phyloP scores from a whole-genome alignment of 768 basidiomycete genomes.

The Boletus barrowsii region DNA sequence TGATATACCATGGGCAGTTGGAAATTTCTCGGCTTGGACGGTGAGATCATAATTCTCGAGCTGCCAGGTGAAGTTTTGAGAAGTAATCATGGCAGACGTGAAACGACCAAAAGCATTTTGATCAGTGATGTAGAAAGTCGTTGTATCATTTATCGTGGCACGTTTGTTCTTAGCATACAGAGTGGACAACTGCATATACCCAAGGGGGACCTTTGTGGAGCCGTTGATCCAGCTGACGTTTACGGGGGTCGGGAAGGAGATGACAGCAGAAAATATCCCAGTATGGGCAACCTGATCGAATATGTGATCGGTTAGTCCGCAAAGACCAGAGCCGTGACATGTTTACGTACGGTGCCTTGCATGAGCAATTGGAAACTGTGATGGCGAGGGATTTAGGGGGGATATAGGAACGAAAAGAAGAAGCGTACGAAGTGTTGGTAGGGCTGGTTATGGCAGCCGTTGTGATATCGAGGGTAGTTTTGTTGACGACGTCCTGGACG shows the following conservation, averaged over 20 bases:
- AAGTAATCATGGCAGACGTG: slow-evolving; percentile 61
- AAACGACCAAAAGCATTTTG: slow-evolving; percentile 59
- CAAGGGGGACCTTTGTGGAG: slow-evolving; percentile 48
- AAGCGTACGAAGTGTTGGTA: slow-evolving; percentile 53
- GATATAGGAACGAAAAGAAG: too few species aligned
- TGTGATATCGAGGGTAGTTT: slow-evolving; percentile 51
- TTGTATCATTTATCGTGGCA: slow-evolving; percentile 60
- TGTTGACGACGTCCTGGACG: slow-evolving; percentile 60
- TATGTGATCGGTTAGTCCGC: neutral
- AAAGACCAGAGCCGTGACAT: neutral
- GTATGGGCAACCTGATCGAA: slow-evolving; percentile 56
- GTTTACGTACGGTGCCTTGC: slow-evolving; percentile 48
- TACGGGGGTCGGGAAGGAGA: slow-evolving; percentile 56
- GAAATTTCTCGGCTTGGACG: slow-evolving; percentile 67
- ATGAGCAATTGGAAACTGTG: slow-evolving; percentile 51
- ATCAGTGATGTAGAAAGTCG: slow-evolving; percentile 54
- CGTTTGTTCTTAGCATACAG: slow-evolving; percentile 53
- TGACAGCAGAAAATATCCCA: slow-evolving; percentile 60
- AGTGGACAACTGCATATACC: slow-evolving; percentile 46
- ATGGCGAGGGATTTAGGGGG: slow-evolving; percentile 3
- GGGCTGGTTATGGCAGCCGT: slow-evolving; percentile 50
- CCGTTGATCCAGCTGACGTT: slow-evolving; percentile 57
- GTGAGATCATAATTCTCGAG: slow-evolving; percentile 53
- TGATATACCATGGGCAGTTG: slow-evolving; percentile 59
- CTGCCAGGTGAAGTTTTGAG: slow-evolving; percentile 65